A percentile compares a stretch with the other conserved stretches of the same genome.
Evolutionary conservation across 2,329 filamentous ascomycete genomes (phyloP).

Genomic region (Aureobasidium lini): DNA sequence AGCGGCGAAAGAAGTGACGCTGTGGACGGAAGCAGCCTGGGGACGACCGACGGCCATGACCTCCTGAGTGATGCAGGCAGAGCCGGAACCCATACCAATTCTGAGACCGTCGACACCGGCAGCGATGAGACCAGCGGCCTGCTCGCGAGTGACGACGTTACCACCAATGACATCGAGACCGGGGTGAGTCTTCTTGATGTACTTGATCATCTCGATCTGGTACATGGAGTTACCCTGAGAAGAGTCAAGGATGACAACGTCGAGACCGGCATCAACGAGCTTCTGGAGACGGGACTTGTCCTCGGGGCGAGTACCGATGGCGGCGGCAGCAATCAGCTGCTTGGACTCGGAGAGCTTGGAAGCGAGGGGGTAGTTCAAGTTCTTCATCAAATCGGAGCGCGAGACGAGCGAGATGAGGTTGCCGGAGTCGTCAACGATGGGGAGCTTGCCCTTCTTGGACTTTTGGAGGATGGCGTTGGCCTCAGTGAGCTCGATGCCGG

Average conservation of each 20-base stretch:
- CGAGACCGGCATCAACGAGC: slow-evolving; percentile 88
- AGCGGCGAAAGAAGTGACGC: slow-evolving; percentile 80
- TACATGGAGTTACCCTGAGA: slow-evolving; percentile 98
- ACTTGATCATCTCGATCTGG: slow-evolving; percentile 98
- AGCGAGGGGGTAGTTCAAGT: slow-evolving; percentile 90
- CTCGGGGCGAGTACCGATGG: slow-evolving; percentile 89
- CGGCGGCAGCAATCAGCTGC: slow-evolving; percentile 90
- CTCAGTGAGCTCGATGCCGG: slow-evolving; percentile 75
- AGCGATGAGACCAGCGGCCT: slow-evolving; percentile 84
- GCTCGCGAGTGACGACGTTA: slow-evolving; percentile 96
- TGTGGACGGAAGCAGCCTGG: slow-evolving; percentile 87
- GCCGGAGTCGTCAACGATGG: slow-evolving; percentile 43
- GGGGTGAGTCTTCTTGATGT: slow-evolving; percentile 81
- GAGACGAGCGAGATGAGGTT: slow-evolving; percentile 73
- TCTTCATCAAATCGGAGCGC: slow-evolving; percentile 96
- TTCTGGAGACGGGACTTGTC: slow-evolving; percentile 81
- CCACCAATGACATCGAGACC: slow-evolving; percentile 90
- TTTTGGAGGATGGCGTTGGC: slow-evolving; percentile 88
- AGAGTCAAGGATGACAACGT: slow-evolving; percentile 91
- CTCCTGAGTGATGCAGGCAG: slow-evolving; percentile 97
- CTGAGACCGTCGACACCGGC: slow-evolving; percentile 93
- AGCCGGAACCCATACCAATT: slow-evolving; percentile 98
- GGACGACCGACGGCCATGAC: slow-evolving; percentile 98
- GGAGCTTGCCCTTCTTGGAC: slow-evolving; percentile 81
- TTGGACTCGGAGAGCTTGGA: slow-evolving; percentile 96